phyloP scores from a whole-genome alignment of 371 early-diverging fungal genomes.

The Mucor indicus region DNA sequence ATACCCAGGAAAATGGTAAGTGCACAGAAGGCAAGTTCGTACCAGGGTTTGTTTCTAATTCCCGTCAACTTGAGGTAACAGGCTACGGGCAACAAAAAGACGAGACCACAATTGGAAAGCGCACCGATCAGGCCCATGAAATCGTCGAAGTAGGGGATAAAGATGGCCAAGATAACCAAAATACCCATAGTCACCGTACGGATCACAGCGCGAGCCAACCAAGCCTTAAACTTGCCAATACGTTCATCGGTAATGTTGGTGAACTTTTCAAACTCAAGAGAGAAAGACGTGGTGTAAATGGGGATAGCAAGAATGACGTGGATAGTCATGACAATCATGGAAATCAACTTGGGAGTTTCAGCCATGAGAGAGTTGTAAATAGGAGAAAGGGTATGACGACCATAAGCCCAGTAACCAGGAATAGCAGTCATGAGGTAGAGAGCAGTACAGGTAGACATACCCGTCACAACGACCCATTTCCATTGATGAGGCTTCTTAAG shows the following conservation, averaged over 20 bases:
- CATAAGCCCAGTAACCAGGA: conserved; percentile 78
- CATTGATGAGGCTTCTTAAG: conserved; percentile 75
- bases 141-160: conserved; percentile 62
- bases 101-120: conserved; percentile 54
- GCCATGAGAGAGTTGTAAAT: conserved; percentile 65
- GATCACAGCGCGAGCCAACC: conserved; percentile 40
- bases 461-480: conserved; percentile 60
- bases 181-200: conserved; percentile 41
- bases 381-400: conserved; percentile 64
- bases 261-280: conserved; percentile 61
- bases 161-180: conserved; percentile 42
- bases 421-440: conserved; percentile 74
- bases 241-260: conserved; percentile 25
- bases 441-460: conserved; percentile 60
- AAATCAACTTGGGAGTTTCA: conserved; percentile 53
- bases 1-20: conserved; percentile 53
- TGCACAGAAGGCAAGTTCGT: conserved; percentile 41
- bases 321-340: conserved; percentile 72
- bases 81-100: conserved; percentile 53
- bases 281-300: conserved; percentile 74
- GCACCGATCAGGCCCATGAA: conserved; percentile 69
- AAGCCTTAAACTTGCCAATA: conserved; percentile 26
- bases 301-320: conserved; percentile 83
- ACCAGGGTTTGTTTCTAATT: conserved; percentile 26
- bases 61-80: conserved; percentile 61